These are phyloP conservation scores for Lipomyces kockii DNA, from an alignment of 805 yeast genomes.

Conservation along the genomic window DNA sequence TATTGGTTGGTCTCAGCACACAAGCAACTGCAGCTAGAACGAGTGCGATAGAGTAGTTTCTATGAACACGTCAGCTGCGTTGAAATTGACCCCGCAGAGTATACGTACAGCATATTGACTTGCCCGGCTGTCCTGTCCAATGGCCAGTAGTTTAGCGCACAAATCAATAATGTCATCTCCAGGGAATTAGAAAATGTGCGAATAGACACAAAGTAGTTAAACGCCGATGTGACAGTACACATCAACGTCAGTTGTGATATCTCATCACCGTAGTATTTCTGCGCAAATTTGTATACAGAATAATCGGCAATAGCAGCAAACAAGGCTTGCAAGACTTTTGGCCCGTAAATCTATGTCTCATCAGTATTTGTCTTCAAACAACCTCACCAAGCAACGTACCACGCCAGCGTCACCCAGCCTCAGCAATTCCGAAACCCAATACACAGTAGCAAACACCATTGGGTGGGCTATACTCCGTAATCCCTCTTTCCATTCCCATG, in stretches of 20 bases:
- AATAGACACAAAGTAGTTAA: constrained; percentile 80
- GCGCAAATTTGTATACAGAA: constrained; percentile 57
- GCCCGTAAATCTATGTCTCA: constrained; percentile 45
- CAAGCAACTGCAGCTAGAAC: constrained; percentile 38
- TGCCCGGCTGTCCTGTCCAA: constrained; percentile 48
- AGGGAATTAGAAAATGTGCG: constrained; percentile 85
- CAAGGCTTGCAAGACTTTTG: constrained; percentile 71
- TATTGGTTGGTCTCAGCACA: constrained; percentile 83
- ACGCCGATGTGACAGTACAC: constrained; percentile 65
- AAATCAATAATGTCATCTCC: constrained; percentile 71
- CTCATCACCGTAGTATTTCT: constrained; percentile 40
- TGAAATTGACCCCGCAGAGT: neutral
- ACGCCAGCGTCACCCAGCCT: constrained; percentile 49
- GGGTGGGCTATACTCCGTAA: constrained; percentile 84
- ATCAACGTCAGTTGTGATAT: constrained; percentile 43
- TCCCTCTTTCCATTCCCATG: constrained; percentile 92
- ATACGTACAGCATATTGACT: neutral
- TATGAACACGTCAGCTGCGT: neutral
- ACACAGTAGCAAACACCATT: constrained; percentile 60
- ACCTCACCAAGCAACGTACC: constrained; percentile 15
- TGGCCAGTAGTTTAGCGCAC: constrained; percentile 75
- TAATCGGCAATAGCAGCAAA: constrained; percentile 76
- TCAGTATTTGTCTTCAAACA: neutral
- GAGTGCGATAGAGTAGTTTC: constrained; percentile 49
- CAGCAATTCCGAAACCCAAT: constrained; percentile 46